Evolutionary conservation across 441 rosid genomes (phyloP).

Genomic region (Brassica balearica): DNA sequence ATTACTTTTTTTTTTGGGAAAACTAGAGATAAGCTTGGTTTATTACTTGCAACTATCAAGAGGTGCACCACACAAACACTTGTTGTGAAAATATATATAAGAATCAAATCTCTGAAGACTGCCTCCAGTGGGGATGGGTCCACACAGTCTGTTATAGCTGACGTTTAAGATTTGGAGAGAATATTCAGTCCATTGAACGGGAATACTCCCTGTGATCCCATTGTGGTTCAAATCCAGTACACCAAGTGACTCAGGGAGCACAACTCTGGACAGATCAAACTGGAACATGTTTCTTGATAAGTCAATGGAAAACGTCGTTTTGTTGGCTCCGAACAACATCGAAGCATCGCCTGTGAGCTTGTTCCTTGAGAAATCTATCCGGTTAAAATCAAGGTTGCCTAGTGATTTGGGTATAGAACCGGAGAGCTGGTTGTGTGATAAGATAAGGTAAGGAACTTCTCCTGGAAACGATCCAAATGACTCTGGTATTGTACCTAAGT

Average conservation of each 20-base stretch:
- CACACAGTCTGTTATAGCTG: slow-evolving; percentile 70
- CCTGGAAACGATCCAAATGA: slow-evolving; percentile 51
- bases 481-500: slow-evolving; percentile 53
- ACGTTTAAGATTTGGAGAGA: slow-evolving; percentile 48
- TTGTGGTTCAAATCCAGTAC: slow-evolving; percentile 56
- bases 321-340: slow-evolving; percentile 53
- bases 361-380: slow-evolving; percentile 60
- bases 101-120: slow-evolving; percentile 52
- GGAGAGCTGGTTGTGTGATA: slow-evolving; percentile 64
- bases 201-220: slow-evolving; percentile 53
- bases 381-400: slow-evolving; percentile 44
- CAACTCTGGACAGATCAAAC: slow-evolving; percentile 51
- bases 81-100: slow-evolving; percentile 50
- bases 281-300: slow-evolving; percentile 57
- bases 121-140: slow-evolving; percentile 62
- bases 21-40: not conserved
- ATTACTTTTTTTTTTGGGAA: not conserved
- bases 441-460: slow-evolving; percentile 39
- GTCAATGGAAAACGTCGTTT: slow-evolving; percentile 45
- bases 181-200: slow-evolving; percentile 42
- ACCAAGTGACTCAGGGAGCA: slow-evolving; percentile 33
- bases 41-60: slow-evolving; percentile 50
- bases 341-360: slow-evolving; percentile 60
- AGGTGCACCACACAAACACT: slow-evolving; percentile 69
- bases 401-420: slow-evolving; percentile 60